Evolutionary conservation across 768 basidiomycete species (phyloP), one percentile per base, ranked within the genome.

Genomic region (Hypholoma sublateritium): DNA sequence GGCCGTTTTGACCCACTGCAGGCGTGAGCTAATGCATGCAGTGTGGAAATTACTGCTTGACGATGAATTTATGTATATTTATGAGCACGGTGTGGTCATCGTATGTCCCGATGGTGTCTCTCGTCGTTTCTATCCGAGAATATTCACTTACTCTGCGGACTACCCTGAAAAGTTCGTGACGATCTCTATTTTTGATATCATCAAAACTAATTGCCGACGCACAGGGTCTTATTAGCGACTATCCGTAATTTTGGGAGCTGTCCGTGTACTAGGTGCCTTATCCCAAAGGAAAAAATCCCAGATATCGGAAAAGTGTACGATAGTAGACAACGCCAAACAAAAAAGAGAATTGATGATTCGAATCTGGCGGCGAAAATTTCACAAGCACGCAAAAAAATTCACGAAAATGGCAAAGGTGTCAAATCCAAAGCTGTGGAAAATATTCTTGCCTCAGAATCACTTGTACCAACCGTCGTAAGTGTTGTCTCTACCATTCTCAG

Each of bases 211-310:
- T 35, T 22, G 39, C 21, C n/a, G n/a, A 21, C 65, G 56, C 12
- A 14, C 34, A 64, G 75, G 55, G 60, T 76, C 7, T 63, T 79
- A 0, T 42, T 79, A 1, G 69, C 76, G 0, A 65, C 67, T 7
- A 71, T 79, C 19, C 62, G 65, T 2, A 64, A 69, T 44, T 54
- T 69, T 0, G 74, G 72, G 1, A 8, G 41, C 1, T 72, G 69
- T 44, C 75, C 72, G 13, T 80, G 78, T 57, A 75, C 75, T 0
- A 59, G 69, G 0, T 80, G 79, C 55, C 52, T 70, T 0, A 56
- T 74, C 24, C 43, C 37, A 8, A 75, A 73, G 54, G 49, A 47
- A 0, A 12, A 70, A 0, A 66, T 77, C 13, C 28, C 43, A 6
- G 32, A 59, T 0, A 19, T 79, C 14, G 77, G 74, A 1, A 58